phyloP scores from a whole-genome alignment of 352 stramenopile genomes.

The Ophiocytium majus region DNA sequence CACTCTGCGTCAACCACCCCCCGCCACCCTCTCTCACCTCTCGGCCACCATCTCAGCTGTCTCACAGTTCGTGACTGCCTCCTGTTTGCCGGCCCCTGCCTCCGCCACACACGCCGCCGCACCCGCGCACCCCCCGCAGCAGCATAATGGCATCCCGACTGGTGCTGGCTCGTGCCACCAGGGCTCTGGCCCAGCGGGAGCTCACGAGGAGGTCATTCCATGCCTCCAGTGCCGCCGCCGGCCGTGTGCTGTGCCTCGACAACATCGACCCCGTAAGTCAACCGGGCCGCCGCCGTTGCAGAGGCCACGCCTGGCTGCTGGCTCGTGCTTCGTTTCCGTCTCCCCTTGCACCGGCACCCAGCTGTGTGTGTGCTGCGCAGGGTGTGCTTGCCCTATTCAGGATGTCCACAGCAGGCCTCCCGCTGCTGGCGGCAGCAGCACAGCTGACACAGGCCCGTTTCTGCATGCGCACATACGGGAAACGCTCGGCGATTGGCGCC shows the following conservation, averaged over 20 bases:
- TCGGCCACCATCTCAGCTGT: not conserved
- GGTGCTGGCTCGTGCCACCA: not conserved
- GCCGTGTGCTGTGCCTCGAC: constrained; percentile 55
- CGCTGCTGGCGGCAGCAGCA: constrained; percentile 11
- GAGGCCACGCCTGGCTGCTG: not conserved
- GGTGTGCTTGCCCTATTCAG: too few species aligned
- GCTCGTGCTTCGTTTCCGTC: not conserved
- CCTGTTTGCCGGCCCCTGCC: not conserved
- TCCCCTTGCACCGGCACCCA: too few species aligned
- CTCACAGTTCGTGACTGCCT: not conserved
- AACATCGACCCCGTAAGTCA: constrained; percentile 59
- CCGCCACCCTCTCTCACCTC: too few species aligned
- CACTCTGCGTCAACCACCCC: too few species aligned
- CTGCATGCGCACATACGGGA: not conserved
- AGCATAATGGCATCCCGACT: not conserved
- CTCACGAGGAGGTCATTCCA: constrained; percentile 34
- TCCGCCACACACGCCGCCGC: not conserved
- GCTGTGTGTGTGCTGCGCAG: too few species aligned
- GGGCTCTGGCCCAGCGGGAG: not conserved
- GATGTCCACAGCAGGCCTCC: too few species aligned
- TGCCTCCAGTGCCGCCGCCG: constrained; percentile 30
- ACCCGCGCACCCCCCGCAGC: too few species aligned
- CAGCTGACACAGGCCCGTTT: not conserved
- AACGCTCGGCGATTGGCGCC: not conserved
- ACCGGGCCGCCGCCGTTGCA: not conserved